These are phyloP conservation scores for Chaetomidium leptoderma DNA, from an alignment of 495 filamentous ascomycete species.

Conservation along the genomic window DNA sequence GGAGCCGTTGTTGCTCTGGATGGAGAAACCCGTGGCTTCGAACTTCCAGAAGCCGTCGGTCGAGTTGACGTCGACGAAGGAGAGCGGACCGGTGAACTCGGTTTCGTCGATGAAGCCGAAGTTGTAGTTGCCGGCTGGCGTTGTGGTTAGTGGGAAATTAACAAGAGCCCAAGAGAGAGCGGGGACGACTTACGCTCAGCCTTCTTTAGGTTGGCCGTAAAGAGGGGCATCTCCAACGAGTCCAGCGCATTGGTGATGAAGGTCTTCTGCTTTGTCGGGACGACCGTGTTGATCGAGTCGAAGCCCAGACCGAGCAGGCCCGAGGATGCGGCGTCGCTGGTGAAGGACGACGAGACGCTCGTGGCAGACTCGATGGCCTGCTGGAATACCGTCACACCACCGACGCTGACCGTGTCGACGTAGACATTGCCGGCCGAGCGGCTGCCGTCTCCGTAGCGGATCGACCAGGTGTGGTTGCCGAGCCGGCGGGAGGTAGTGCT, in stretches of 20 bases:
- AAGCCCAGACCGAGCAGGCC: constrained; percentile 77
- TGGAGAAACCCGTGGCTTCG: constrained; percentile 54
- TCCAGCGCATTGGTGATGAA: constrained; percentile 70
- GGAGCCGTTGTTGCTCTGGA: constrained; percentile 50
- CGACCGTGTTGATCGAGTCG: constrained; percentile 65
- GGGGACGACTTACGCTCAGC: constrained; percentile 16
- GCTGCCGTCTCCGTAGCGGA: constrained; percentile 71
- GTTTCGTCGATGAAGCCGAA: constrained; percentile 34
- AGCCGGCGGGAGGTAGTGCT: constrained; percentile 50
- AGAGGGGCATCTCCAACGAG: constrained; percentile 59
- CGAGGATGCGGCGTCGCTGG: constrained; percentile 53
- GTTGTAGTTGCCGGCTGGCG: constrained; percentile 35
- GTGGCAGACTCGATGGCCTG: constrained; percentile 74
- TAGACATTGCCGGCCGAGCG: constrained; percentile 67
- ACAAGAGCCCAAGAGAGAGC: neutral
- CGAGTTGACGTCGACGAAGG: constrained; percentile 57
- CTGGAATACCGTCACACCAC: constrained; percentile 56
- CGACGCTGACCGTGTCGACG: constrained; percentile 71
- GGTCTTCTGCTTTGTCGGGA: constrained; percentile 59
- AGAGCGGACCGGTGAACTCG: constrained; percentile 57
- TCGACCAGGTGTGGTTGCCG: constrained; percentile 57
- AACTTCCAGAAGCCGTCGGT: constrained; percentile 72
- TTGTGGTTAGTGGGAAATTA: constrained; percentile 61
- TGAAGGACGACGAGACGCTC: constrained; percentile 61
- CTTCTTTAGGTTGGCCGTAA: constrained; percentile 68